phyloP scores from a whole-genome alignment of 2,329 filamentous ascomycete species.

The Colletotrichum phormii region DNA sequence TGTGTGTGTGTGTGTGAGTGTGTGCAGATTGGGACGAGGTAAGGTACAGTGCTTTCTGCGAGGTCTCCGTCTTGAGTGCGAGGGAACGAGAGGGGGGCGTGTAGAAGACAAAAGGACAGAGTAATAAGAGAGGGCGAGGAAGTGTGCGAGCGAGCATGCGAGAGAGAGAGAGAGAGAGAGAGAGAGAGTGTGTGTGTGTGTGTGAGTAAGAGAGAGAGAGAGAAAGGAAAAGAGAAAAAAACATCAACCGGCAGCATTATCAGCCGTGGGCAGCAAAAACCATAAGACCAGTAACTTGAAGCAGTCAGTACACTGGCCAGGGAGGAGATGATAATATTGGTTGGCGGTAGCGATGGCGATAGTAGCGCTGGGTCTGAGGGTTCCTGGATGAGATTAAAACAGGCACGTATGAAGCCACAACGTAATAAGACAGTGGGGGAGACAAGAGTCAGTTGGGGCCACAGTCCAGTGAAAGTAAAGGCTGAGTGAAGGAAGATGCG shows the following conservation, averaged over 20 bases:
- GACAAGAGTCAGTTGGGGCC: conserved; percentile 29
- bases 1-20: conserved; percentile 36
- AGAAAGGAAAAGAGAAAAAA: background rate
- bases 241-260: background rate
- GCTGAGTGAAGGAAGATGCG: conserved; percentile 15
- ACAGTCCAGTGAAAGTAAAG: conserved; percentile 3
- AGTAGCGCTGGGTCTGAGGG: conserved; percentile 31
- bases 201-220: background rate
- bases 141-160: background rate
- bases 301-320: background rate
- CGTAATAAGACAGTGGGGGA: conserved; percentile 36
- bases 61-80: background rate
- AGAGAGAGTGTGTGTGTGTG: background rate
- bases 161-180: conserved; percentile 26
- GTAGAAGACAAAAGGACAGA: background rate
- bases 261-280: conserved; percentile 8
- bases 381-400: conserved; percentile 32
- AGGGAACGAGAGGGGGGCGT: background rate
- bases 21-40: background rate
- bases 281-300: conserved; percentile 1
- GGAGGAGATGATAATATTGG: conserved; percentile 16
- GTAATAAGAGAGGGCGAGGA: background rate
- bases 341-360: conserved; percentile 17
- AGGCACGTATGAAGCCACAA: conserved; percentile 34
- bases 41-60: background rate